phyloP scores from a whole-genome alignment of 2,329 filamentous ascomycete genomes.

The Pseudogymnoascus verrucosus region DNA sequence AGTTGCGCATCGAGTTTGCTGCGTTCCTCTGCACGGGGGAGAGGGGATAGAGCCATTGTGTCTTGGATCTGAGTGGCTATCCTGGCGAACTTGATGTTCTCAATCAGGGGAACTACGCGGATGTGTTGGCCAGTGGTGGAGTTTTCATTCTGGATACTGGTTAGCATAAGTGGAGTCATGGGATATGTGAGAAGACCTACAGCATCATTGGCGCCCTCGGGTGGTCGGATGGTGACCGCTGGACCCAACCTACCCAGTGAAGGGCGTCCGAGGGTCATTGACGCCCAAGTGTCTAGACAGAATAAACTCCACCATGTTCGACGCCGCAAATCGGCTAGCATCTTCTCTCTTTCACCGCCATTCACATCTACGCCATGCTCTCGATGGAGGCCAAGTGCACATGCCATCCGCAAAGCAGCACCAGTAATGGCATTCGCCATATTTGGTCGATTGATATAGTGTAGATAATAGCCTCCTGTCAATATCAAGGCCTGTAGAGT shows the following conservation, averaged over 20 bases:
- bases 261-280: conserved; percentile 61
- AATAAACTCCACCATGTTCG: conserved; percentile 71
- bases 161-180: background rate
- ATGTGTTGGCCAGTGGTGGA: conserved; percentile 51
- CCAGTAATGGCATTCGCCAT: conserved; percentile 68
- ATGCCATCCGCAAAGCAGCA: conserved; percentile 66
- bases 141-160: conserved; percentile 19
- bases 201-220: conserved; percentile 35
- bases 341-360: conserved; percentile 9
- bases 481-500: conserved; percentile 63
- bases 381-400: conserved; percentile 62
- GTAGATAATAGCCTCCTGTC: conserved; percentile 68
- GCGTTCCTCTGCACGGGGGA: conserved; percentile 60
- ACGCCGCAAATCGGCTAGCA: conserved; percentile 52
- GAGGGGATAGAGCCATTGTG: conserved; percentile 59
- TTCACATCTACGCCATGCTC: conserved; percentile 39
- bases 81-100: conserved; percentile 73
- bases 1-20: conserved; percentile 59
- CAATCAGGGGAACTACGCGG: conserved; percentile 61
- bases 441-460: conserved; percentile 70
- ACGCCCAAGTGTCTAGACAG: conserved; percentile 67
- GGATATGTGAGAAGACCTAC: conserved; percentile 17
- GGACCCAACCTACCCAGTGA: conserved; percentile 60
- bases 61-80: conserved; percentile 74
- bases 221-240: conserved; percentile 58